These are phyloP conservation scores for Ganoderma resinaceum DNA, from an alignment of 1,284 basidiomycete genomes.

Conservation along the genomic window DNA sequence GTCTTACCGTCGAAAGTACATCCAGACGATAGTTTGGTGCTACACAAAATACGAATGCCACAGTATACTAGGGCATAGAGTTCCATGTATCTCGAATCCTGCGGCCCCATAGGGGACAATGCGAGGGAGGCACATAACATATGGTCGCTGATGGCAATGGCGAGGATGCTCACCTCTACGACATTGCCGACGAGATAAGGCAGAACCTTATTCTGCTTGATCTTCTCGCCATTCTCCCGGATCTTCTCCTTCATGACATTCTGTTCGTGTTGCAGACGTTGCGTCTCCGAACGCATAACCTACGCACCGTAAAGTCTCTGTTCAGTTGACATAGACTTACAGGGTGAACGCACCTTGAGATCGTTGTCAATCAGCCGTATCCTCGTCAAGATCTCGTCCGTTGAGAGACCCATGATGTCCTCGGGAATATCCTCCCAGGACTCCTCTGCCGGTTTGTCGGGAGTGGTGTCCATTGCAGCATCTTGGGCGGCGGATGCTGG, in stretches of 20 bases:
- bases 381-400: constrained; percentile 88
- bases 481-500: constrained; percentile 45
- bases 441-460: constrained; percentile 74
- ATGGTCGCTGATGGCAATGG: neutral
- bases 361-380: constrained; percentile 94
- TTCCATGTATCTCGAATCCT: neutral
- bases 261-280: constrained; percentile 93
- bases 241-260: constrained; percentile 98
- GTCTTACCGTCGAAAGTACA: neutral
- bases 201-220: constrained; percentile 99
- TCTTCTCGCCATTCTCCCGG: constrained; percentile 97
- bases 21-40: neutral
- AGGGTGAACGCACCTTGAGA: constrained; percentile 71
- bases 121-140: neutral
- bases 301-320: constrained; percentile 39
- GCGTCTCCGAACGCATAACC: constrained; percentile 96
- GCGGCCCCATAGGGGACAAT: neutral
- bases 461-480: constrained; percentile 73
- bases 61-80: no score
- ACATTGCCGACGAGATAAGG: constrained; percentile 99
- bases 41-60: no score
- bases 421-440: constrained; percentile 86
- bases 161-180: constrained; percentile 74
- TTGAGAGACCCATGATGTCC: constrained; percentile 74
- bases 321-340: no score